These are phyloP conservation scores for Saccharomyces hybrid DNA, from an alignment of 1,139 yeast genomes.

Conservation along the genomic window DNA sequence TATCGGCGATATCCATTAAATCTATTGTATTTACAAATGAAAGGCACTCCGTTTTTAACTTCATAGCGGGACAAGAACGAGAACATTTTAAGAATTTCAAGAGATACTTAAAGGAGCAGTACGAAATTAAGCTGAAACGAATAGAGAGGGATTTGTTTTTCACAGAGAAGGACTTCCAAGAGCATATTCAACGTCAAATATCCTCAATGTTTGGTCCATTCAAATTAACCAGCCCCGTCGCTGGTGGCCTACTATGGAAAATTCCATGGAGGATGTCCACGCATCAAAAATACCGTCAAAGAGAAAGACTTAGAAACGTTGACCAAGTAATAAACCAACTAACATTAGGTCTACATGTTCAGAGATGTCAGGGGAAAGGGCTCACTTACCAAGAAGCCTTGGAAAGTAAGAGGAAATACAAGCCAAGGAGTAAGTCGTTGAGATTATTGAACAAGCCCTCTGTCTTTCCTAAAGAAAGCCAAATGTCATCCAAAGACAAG, in stretches of 20 bases:
- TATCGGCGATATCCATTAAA: not conserved
- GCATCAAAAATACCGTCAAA: conserved; percentile 74
- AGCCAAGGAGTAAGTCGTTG: conserved; percentile 22
- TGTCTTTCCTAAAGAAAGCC: conserved; percentile 66
- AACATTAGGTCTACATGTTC: conserved; percentile 47
- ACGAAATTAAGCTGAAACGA: not conserved
- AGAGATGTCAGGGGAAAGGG: conserved; percentile 39
- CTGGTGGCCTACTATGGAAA: conserved; percentile 88
- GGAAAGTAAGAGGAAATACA: conserved; percentile 22
- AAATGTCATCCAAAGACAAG: conserved; percentile 76
- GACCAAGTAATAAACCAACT: conserved; percentile 71
- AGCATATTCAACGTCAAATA: too few species aligned
- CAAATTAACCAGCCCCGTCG: conserved; percentile 49
- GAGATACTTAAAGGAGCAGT: not conserved
- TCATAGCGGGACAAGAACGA: not conserved
- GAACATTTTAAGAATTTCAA: not conserved
- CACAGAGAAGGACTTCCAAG: not conserved
- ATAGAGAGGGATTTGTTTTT: not conserved
- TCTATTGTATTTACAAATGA: not conserved
- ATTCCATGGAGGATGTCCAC: conserved; percentile 70
- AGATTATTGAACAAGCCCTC: conserved; percentile 25
- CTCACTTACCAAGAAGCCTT: conserved; percentile 47
- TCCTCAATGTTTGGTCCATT: conserved; percentile 72
- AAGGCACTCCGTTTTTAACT: not conserved
- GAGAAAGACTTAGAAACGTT: conserved; percentile 72